Evolutionary conservation across 805 yeast species (phyloP).

Genomic region (Candida easanensis): DNA sequence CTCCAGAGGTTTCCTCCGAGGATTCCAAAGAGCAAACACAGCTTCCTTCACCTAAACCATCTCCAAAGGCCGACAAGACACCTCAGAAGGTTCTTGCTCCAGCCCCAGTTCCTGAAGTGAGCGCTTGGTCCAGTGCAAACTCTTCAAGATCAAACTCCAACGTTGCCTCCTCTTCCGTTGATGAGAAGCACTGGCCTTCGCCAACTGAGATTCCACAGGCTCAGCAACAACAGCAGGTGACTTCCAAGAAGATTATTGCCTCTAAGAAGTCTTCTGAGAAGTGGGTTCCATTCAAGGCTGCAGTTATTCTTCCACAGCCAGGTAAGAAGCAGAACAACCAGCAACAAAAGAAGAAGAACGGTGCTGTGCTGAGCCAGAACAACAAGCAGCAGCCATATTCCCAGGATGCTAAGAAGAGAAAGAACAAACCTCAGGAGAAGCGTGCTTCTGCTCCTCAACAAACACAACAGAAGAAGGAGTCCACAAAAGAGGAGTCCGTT

Average conservation of each 20-base stretch:
- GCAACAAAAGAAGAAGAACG: constrained; percentile 15
- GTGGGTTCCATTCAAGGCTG: constrained; percentile 70
- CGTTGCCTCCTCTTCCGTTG: constrained; percentile 15
- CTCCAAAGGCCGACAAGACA: constrained; percentile 25
- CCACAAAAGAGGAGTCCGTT: constrained; percentile 4
- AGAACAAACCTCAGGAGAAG: constrained; percentile 22
- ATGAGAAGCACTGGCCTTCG: constrained; percentile 35
- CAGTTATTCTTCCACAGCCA: constrained; percentile 43
- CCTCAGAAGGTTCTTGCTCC: constrained; percentile 44
- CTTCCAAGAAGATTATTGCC: constrained; percentile 15
- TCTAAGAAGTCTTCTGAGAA: constrained; percentile 46
- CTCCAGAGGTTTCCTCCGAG: constrained; percentile 3
- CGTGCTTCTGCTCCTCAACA: constrained; percentile 2
- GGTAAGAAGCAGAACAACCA: constrained; percentile 19
- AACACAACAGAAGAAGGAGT: constrained; percentile 10
- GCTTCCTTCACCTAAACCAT: constrained; percentile 28
- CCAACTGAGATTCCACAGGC: constrained; percentile 32
- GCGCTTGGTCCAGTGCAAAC: constrained; percentile 49
- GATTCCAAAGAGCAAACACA: constrained; percentile 15
- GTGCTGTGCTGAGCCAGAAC: constrained; percentile 8
- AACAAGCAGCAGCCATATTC: constrained; percentile 9
- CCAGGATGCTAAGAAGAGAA: constrained; percentile 25
- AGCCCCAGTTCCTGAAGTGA: constrained; percentile 61
- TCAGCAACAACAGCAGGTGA: constrained; percentile 14
- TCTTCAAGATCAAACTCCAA: constrained; percentile 26